Percentiles rank a stretch among this genome's conserved stretches.
These are phyloP conservation scores for Cyathus striatus DNA, from an alignment of 768 basidiomycete species.

Conservation along the genomic window DNA sequence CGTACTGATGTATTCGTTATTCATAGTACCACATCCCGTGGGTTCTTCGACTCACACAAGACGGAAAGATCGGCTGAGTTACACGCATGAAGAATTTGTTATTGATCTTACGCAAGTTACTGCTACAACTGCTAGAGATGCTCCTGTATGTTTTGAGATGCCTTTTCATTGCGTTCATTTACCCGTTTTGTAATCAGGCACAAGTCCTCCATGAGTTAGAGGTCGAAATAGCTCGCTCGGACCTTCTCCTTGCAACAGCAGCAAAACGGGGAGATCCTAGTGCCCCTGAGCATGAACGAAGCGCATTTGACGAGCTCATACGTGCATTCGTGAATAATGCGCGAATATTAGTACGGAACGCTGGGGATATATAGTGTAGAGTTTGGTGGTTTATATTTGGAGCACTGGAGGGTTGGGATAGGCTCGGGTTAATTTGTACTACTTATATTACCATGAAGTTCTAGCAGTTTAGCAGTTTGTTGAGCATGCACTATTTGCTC, in stretches of 20 bases:
- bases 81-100: slow-evolving; percentile 87
- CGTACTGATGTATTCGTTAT: background rate
- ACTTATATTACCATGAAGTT: background rate
- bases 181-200: slow-evolving; percentile 28
- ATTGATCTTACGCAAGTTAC: slow-evolving; percentile 95
- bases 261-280: slow-evolving; percentile 59
- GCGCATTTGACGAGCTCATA: slow-evolving; percentile 86
- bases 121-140: slow-evolving; percentile 39
- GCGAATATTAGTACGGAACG: slow-evolving; percentile 82
- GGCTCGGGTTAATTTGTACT: background rate
- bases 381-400: no score
- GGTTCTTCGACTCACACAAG: slow-evolving; percentile 58
- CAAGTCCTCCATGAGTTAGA: slow-evolving; percentile 84
- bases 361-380: no score
- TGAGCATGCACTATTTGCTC: no score
- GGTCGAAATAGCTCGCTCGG: slow-evolving; percentile 75
- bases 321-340: slow-evolving; percentile 92
- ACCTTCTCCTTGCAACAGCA: slow-evolving; percentile 67
- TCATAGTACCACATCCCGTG: slow-evolving; percentile 58
- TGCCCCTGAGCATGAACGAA: slow-evolving; percentile 57
- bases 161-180: slow-evolving; percentile 1
- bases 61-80: slow-evolving; percentile 88
- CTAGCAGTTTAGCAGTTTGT: no score
- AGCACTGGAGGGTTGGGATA: slow-evolving; percentile 47
- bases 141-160: slow-evolving; percentile 55